Base-by-base conservation (phyloP, 139 green algal genomes). In the Spirogloea muscicola region DNA sequence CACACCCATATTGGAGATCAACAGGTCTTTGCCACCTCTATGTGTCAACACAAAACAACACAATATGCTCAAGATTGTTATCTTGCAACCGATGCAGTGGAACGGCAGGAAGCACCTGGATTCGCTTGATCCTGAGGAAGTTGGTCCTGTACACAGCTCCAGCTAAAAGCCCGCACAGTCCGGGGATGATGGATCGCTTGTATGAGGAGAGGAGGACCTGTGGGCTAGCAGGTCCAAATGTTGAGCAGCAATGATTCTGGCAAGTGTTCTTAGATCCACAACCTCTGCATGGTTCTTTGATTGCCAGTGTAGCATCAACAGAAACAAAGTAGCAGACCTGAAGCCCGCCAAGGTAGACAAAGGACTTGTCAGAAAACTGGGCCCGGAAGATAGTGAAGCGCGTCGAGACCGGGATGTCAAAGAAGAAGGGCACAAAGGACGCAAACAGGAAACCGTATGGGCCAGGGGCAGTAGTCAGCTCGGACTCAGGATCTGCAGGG, bases 371-470 rank as follows among this genome's bases (percentile, higher is more conserved):
- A 2, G 75, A 76, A 36, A 83, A 36, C 9, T 39, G 27, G 7
- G 84, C 52, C 6, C 67, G 27, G 25, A 83, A 69, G 58, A 83
- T 61, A 25, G 48, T 64, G 40, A 83, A 83, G 43, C 60, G 51
- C 25, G 76, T 59, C 5, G 76, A 83, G 3, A 72, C 29, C 18
- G 75, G 75, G 4, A 83, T 33, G 46, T 84, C 74, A 27, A 83
- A 67, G 40, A 49, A 65, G 66, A 83, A 83, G n/a, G 75, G 75
- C 21, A 82, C 75, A 33, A 82, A 67, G 3, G n/a, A 77, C 21
- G 72, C 55, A 55, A 83, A 83, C 27, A 83, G 81, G 31, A 83
- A 27, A 3, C 55, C 75, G 49, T 76, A 83, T 16, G 75, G 75
- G 18, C 75, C 75, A 21, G 72, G 40, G 16, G 74, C 27, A 16